Conservation (phyloP, 768 basidiomycete species). For the Boletus tylopilopsis region DNA sequence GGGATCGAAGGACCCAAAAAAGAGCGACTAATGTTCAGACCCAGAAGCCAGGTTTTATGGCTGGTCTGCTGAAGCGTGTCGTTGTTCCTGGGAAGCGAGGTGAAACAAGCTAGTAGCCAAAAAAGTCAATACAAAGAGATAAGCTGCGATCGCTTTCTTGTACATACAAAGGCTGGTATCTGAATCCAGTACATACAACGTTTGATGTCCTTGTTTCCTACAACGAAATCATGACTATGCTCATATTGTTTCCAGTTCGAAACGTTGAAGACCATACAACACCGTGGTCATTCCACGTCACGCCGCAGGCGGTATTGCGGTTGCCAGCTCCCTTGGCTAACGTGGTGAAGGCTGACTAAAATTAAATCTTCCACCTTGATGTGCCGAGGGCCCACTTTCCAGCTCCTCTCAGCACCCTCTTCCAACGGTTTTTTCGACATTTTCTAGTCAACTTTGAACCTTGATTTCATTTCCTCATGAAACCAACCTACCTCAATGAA, state of each 20-base stretch:
- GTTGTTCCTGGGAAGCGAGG: slow-evolving; percentile 15
- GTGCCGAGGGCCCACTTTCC: slow-evolving; percentile 52
- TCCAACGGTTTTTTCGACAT: slow-evolving; percentile 48
- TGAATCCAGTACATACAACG: too few species aligned
- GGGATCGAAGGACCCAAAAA: slow-evolving; percentile 4
- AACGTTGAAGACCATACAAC: too few species aligned
- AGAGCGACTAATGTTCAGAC: background rate
- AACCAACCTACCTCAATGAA: slow-evolving; percentile 54
- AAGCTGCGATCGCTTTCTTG: too few species aligned
- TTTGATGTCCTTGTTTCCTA: background rate
- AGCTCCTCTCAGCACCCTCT: slow-evolving; percentile 48
- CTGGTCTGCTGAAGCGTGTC: background rate
- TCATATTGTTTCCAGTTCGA: too few species aligned
- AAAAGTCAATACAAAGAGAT: slow-evolving; percentile 5
- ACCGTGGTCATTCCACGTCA: background rate
- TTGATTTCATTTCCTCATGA: background rate
- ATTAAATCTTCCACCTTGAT: slow-evolving; percentile 63
- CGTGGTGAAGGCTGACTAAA: slow-evolving; percentile 73
- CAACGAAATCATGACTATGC: too few species aligned
- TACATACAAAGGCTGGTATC: too few species aligned
- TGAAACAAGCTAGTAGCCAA: slow-evolving; percentile 15
- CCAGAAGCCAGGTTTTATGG: slow-evolving; percentile 19
- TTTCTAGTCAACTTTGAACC: slow-evolving; percentile 36
- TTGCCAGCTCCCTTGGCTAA: slow-evolving; percentile 77
- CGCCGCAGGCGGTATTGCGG: slow-evolving; percentile 54